Evolutionary conservation across 371 early-diverging fungal species (phyloP).

Genomic region (Syncephalastrum monosporum): DNA sequence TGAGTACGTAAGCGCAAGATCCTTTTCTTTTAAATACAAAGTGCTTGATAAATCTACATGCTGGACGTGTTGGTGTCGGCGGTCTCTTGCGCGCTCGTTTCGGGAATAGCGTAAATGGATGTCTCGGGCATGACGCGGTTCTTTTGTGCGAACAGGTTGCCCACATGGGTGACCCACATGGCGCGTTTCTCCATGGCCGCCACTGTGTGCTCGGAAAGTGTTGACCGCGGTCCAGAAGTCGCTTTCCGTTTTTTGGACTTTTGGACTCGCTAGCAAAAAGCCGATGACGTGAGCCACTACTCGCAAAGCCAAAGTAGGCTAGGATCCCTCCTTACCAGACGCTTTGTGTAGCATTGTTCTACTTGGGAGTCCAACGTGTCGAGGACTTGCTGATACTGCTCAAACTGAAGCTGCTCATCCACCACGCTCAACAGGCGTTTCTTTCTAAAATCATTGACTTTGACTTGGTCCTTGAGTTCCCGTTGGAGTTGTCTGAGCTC

Average conservation of each 20-base stretch:
- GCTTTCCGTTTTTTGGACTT: slow-evolving; percentile 74
- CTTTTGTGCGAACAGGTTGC: slow-evolving; percentile 65
- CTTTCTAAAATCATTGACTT: slow-evolving; percentile 68
- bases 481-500: slow-evolving; percentile 69
- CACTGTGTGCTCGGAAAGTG: slow-evolving; percentile 52
- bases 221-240: slow-evolving; percentile 45
- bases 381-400: slow-evolving; percentile 84
- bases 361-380: slow-evolving; percentile 87
- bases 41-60: no score
- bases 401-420: slow-evolving; percentile 75
- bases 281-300: neutral
- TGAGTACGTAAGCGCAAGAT: no score
- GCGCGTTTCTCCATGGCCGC: slow-evolving; percentile 56
- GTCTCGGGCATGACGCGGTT: slow-evolving; percentile 63
- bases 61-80: no score
- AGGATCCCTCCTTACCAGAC: slow-evolving; percentile 62
- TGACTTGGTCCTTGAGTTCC: slow-evolving; percentile 71
- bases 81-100: no score
- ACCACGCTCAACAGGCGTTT: slow-evolving; percentile 66
- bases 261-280: slow-evolving; percentile 51
- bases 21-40: no score
- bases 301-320: neutral
- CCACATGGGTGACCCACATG: slow-evolving; percentile 37
- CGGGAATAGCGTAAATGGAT: slow-evolving; percentile 53
- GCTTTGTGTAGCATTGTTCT: slow-evolving; percentile 79